phyloP scores from a whole-genome alignment of 108 stramenopile species.

The Phaeodactylum tricornutum region DNA sequence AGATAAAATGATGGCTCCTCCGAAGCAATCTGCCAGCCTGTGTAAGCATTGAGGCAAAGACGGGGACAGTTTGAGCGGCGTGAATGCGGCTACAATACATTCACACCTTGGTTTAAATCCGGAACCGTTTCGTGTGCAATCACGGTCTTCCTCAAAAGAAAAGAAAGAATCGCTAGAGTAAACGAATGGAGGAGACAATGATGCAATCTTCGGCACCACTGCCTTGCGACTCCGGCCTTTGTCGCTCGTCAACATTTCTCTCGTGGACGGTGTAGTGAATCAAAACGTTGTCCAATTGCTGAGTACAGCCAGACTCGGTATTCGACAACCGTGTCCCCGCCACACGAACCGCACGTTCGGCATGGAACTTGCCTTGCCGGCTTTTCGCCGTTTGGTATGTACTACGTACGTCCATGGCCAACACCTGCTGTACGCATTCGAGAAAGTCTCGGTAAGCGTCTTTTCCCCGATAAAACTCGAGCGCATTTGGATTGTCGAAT shows the following conservation, averaged over 20 bases:
- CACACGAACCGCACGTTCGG: conserved; percentile 55
- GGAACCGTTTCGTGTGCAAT: no score
- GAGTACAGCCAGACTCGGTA: conserved; percentile 32
- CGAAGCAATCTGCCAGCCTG: no score
- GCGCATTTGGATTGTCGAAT: conserved; percentile 11
- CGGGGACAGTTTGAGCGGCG: no score
- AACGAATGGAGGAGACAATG: conserved; percentile 28
- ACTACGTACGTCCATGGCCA: conserved; percentile 69
- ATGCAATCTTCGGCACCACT: conserved; percentile 59
- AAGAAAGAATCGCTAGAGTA: no score
- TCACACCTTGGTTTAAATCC: no score
- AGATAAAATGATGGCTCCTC: no score
- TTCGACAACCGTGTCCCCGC: not conserved
- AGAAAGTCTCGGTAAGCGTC: conserved; percentile 26
- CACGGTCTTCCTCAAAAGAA: no score
- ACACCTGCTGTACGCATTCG: conserved; percentile 55
- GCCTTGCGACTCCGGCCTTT: conserved; percentile 12
- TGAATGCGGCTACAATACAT: no score
- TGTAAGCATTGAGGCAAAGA: no score
- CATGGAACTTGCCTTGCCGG: conserved; percentile 61
- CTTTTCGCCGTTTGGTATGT: conserved; percentile 73
- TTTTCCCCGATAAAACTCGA: conserved; percentile 59
- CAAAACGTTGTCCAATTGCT: conserved; percentile 75
- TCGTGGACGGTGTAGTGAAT: conserved; percentile 44
- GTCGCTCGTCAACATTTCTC: not conserved